These are phyloP conservation scores for Penicillium sp. DNA, from an alignment of 2,329 filamentous ascomycete genomes.

Conservation along the genomic window DNA sequence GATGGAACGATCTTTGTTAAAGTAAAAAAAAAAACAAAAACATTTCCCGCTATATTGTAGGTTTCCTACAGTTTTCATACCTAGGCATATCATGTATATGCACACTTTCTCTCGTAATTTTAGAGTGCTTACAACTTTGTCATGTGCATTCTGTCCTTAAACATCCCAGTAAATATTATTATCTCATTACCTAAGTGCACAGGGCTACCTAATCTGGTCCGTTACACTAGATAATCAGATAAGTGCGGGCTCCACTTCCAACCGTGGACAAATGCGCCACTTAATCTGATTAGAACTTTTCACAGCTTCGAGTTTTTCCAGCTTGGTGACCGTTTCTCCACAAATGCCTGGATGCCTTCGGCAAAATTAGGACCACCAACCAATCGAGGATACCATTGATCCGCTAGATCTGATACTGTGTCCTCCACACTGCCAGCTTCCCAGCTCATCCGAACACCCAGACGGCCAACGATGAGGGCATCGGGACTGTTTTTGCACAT, in stretches of 20 bases:
- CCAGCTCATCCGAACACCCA: constrained; percentile 69
- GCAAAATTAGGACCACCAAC: constrained; percentile 67
- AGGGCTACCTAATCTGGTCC: too few relatives aligned
- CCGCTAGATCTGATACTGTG: constrained; percentile 57
- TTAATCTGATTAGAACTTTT: constrained; percentile 9
- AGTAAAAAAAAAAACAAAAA: too few relatives aligned
- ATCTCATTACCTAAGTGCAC: too few relatives aligned
- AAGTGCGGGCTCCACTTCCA: neutral
- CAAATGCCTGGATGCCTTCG: constrained; percentile 71
- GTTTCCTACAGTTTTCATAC: too few relatives aligned
- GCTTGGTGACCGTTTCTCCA: constrained; percentile 66
- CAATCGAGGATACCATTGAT: constrained; percentile 59
- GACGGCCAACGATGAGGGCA: constrained; percentile 66
- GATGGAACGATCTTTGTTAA: neutral
- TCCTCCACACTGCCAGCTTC: constrained; percentile 65
- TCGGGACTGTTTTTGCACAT: constrained; percentile 69
- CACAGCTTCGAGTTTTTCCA: constrained; percentile 51
- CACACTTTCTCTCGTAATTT: neutral
- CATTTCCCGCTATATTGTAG: too few relatives aligned
- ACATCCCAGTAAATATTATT: neutral
- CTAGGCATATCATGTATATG: too few relatives aligned
- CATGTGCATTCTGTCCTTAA: neutral
- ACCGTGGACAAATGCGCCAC: neutral
- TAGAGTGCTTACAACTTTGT: neutral
- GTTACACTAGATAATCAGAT: constrained; percentile 5